Conservation (phyloP, 129 eudicot genomes). For the Apium graveolens region DNA sequence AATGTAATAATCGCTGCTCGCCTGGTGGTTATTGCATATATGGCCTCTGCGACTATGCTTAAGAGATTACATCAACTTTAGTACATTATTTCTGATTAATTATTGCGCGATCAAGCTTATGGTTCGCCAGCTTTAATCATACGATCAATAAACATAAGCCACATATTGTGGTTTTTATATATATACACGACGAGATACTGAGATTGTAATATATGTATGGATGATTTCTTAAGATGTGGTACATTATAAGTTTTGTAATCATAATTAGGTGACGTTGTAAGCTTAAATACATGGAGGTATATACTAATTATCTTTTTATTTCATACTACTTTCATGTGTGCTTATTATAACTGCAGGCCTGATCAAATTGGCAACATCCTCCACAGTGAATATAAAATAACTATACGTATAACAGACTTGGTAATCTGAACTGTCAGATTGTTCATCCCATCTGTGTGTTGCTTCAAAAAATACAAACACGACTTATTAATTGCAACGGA, state of each 20-base stretch:
- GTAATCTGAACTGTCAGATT: too few relatives aligned
- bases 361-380: too few relatives aligned
- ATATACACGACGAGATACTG: not conserved
- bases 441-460: too few relatives aligned
- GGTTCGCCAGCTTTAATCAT: not conserved
- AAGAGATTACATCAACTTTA: not conserved
- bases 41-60: constrained; percentile 65
- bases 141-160: not conserved
- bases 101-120: not conserved
- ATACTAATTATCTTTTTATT: too few relatives aligned
- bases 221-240: not conserved
- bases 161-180: not conserved
- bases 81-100: constrained; percentile 1
- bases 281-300: too few relatives aligned
- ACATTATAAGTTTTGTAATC: not conserved
- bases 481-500: too few relatives aligned
- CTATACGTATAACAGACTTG: too few relatives aligned
- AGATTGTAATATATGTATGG: not conserved
- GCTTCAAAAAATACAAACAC: too few relatives aligned
- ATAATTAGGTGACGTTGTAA: too few relatives aligned
- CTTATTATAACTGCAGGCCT: too few relatives aligned
- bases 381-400: too few relatives aligned
- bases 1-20: constrained; percentile 45
- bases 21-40: constrained; percentile 48
- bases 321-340: too few relatives aligned